Base-by-base conservation (phyloP, 495 filamentous ascomycete species). In the Tuber microsphaerosporum region DNA sequence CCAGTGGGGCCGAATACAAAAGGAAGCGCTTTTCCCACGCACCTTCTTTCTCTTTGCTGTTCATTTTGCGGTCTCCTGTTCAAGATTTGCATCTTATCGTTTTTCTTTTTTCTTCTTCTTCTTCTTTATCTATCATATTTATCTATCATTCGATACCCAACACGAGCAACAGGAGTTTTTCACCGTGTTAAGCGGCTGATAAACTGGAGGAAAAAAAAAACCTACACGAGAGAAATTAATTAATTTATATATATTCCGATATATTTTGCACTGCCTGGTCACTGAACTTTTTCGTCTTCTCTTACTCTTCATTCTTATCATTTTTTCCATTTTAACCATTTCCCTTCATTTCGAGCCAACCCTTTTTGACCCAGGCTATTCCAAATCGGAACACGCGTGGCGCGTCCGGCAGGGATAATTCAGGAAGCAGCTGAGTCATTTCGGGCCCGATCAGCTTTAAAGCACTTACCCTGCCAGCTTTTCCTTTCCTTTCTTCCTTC, bases 401-500 rank as follows among this genome's bases (percentile, higher is more conserved):
- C 77, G 77, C 77, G 76, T 73, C 73, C 61, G 73, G 70, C 71
- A 79, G 74, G 72, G 70, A 79, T 79, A 73, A 73, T 56, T 51
- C 70, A 65, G 73, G 71, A 75, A 34, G 39, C 73, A 43, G 76
- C 76, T 79, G 77, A 79, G 77, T 79, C 77, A 79, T 79, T 79
- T 79, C 74, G 75, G 73, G 56, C 69, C 70, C 44, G 69, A 42
- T 65, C 61, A 79, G 76, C 77, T 79, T 79, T 79, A 79, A 79
- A 79, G 77, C 76, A 79, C 77, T 79, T 79, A 79, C 77, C 77
- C 77, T 79, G 77, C 77, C 77, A 79, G 77, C 73, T 79, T 77
- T 74, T 56, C 77, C 83, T 42, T 85, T 84, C 71, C 83, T 84
- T 56, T 81, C 82, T 51, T 84, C 82, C 73, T 86, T 86, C 75